Conservation (phyloP, 495 filamentous ascomycete species). For the Astrocystis sublimbata region DNA sequence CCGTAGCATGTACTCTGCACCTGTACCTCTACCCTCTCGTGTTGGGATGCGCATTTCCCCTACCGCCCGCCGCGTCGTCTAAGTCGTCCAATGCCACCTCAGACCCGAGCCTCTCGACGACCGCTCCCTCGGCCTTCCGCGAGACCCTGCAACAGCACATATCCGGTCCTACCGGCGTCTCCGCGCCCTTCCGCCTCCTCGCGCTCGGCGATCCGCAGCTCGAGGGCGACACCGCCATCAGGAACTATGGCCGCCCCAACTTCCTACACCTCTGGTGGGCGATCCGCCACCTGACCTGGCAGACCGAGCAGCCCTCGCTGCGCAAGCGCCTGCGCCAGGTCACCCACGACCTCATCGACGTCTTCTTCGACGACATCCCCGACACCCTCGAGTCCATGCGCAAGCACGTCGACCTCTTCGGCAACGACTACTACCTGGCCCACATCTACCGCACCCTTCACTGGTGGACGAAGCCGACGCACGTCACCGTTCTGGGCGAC, state of each 20-base stretch:
- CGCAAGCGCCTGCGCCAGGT: constrained; percentile 49
- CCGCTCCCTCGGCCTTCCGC: constrained; percentile 22
- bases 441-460: constrained; percentile 86
- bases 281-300: constrained; percentile 50
- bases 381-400: constrained; percentile 59
- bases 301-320: constrained; percentile 42
- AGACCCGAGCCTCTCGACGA: constrained; percentile 19
- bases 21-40: constrained; percentile 89
- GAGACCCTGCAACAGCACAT: constrained; percentile 32
- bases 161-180: constrained; percentile 31
- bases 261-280: constrained; percentile 60
- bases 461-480: constrained; percentile 81
- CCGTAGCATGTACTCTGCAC: constrained; percentile 67
- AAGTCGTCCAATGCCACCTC: constrained; percentile 17
- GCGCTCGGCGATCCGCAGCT: constrained; percentile 92
- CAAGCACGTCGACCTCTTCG: constrained; percentile 83
- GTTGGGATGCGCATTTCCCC: constrained; percentile 77
- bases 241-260: constrained; percentile 57
- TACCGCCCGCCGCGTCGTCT: constrained; percentile 42
- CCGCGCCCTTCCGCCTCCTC: constrained; percentile 81
- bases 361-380: constrained; percentile 63
- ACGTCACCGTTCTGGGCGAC: constrained; percentile 87
- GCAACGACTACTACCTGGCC: constrained; percentile 92
- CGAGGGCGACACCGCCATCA: constrained; percentile 86
- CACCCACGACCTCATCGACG: constrained; percentile 53